Conservation (phyloP, 73 alveolate genomes). For the Paramecium bursaria region DNA sequence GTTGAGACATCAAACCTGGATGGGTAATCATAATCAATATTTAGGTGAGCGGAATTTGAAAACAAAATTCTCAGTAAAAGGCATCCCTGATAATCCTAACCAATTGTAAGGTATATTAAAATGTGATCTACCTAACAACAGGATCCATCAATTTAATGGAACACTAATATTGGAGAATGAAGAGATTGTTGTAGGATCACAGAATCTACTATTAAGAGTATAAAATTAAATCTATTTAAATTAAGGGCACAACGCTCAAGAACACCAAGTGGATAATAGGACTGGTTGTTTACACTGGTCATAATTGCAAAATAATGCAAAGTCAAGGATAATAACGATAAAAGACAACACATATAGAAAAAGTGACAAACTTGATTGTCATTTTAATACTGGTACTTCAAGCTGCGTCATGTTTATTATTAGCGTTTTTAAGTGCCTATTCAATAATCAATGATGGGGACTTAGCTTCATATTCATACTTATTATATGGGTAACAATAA, state of each 20-base stretch:
- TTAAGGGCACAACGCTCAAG: conserved; percentile 66
- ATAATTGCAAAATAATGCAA: conserved; percentile 68
- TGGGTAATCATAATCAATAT: conserved; percentile 92
- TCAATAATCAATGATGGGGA: no score
- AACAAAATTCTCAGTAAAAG: conserved; percentile 59
- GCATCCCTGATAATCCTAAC: conserved; percentile 58
- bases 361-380: conserved; percentile 23
- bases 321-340: conserved; percentile 52
- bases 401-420: conserved; percentile 24
- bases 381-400: conserved; percentile 36
- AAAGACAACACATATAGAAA: conserved; percentile 64
- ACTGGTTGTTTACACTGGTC: conserved; percentile 68
- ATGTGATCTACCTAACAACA: conserved; percentile 82
- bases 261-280: conserved; percentile 74
- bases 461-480: no score
- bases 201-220: conserved; percentile 76
- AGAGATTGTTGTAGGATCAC: conserved; percentile 68
- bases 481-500: not conserved
- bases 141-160: conserved; percentile 80
- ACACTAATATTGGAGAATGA: conserved; percentile 72
- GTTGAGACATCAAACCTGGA: conserved; percentile 96
- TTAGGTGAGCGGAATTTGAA: conserved; percentile 76
- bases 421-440: conserved; percentile 51
- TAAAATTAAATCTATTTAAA: not conserved
- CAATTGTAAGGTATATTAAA: conserved; percentile 72